Base-by-base conservation (phyloP, 148 eudicot genomes). In the Tetragonia tetragonoides region DNA sequence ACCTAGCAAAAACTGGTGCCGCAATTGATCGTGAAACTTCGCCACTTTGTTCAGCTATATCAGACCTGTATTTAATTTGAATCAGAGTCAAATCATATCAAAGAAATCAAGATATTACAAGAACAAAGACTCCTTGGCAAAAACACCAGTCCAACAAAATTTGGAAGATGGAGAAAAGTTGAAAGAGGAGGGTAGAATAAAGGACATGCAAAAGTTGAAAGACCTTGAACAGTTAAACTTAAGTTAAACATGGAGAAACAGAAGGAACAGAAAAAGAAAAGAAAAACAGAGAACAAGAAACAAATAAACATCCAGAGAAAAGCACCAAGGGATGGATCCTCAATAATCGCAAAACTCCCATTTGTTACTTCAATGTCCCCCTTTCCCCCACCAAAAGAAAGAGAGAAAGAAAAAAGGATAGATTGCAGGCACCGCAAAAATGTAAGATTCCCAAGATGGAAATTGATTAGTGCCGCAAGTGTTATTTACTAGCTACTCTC, bases 41-140 rank as follows among this genome's bases (percentile, higher is more conserved):
- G 76, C 99, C 98, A 85, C 99, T 95, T 83, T 88, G 98, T 83
- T 95, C 99, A 46, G 99, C 98, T 61, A 86, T 49, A 28, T 95
- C 97, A 81, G 84, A 81, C 83, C 99, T 95, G 78, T 21, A 80
- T 24, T 34, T 59, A n/a, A 72, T 44, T 68, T 60, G 46, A 12
- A 71, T 34, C 24, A 56, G 40, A 5, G 70, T 24, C 47, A 38
- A 38, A 2, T 57, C 7, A 15, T 39, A 17, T 38, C 3, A 38
- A 18, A 49, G 16, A 37, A 40, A 11, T 37, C 11, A 38, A 64
- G 21, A 67, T 12, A 15, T 59, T 14, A 20, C 34, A n/a, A 10
- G 37, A 39, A 40, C 75, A 61, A n/a, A 5, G 20, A 47, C 40
- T n/a, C 44, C 2, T 28, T 5, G 9, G 8, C 12, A 14, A 16